Evolutionary conservation across 2,329 filamentous ascomycete genomes (phyloP).

Genomic region (Trichoderma semiorbis): DNA sequence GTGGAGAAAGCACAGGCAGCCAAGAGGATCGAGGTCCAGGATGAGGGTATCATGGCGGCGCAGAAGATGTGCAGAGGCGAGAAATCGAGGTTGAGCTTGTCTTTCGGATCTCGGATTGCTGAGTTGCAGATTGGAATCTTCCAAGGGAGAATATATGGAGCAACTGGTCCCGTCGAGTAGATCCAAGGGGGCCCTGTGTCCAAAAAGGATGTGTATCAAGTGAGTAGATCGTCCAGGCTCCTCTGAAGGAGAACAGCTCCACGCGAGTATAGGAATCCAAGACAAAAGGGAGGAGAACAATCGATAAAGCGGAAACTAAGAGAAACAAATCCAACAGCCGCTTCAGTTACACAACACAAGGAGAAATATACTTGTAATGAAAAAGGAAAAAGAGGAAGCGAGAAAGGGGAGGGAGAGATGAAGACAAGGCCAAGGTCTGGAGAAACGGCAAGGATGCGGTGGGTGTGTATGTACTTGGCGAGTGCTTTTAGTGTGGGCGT

Average conservation of each 20-base stretch:
- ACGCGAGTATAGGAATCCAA: background rate
- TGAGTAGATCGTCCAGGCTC: background rate
- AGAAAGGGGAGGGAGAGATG: background rate
- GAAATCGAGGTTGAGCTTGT: background rate
- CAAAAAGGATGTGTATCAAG: background rate
- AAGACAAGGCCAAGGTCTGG: background rate
- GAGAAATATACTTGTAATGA: background rate
- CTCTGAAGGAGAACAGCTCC: background rate
- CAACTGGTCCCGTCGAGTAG: background rate
- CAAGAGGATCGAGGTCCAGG: slow-evolving; percentile 10
- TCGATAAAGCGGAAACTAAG: background rate
- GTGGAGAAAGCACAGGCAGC: background rate
- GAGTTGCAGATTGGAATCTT: background rate
- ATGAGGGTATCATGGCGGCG: slow-evolving; percentile 13
- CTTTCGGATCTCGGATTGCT: background rate
- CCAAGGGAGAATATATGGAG: background rate
- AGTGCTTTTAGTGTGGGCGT: background rate
- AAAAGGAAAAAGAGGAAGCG: background rate
- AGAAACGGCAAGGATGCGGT: background rate
- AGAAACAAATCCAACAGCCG: background rate
- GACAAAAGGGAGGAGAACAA: background rate
- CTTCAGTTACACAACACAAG: background rate
- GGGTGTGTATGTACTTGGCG: background rate
- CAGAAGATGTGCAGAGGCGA: background rate
- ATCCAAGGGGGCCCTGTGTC: background rate